Evolutionary conservation across 2,329 filamentous ascomycete species (phyloP), one percentile per base, ranked within the genome.

Genomic region (Neurospora sp.): DNA sequence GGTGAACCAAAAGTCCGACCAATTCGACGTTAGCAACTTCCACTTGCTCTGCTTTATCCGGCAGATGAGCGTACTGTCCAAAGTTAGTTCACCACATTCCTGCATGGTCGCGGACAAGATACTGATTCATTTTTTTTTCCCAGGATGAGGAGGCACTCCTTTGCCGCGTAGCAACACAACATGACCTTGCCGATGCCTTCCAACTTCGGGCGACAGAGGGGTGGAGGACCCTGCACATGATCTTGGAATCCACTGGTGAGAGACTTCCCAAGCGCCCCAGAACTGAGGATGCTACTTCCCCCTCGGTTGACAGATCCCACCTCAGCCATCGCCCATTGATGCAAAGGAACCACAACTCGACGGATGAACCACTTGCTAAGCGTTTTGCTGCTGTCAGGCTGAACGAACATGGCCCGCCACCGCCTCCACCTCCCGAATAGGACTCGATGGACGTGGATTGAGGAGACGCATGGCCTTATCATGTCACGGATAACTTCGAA

Each of bases 231-330:
- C 86, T 99, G 78, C 87, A 95, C 82, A 91, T 92, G 80, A 97
- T 99, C 80, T 88, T 98, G 83, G 89, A 96, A 89, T 92, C 93
- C 89, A 93, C 93, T 87, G 93, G 94, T 97, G 94, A 97, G 92
- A 91, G 91, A 89, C 89, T 91, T 88, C 90, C 90, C 81, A 96
- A 96, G 86, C 91, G 88, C 78, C 81, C 79, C 78, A 82, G 82
- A 77, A 79, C 80, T 78, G 81, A 75, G 75, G 76, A 78, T 73
- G 76, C 72, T 75, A 74, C 67, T 69, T 19, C 70, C 39, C 43
- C 19, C 17, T 36, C 71, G 70, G 39, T 19, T 43, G 38, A 42
- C 42, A 70, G 70, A 19, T 58, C 23, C 33, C 13, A 67, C 17
- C 23, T 43, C 38, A 43, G 62, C 66, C 52, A 38, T 42, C 46